A percentile compares a stretch with the other conserved stretches of the same genome.
These are phyloP conservation scores for Grosmannia penicillata DNA, from an alignment of 2,329 filamentous ascomycete genomes.

Conservation along the genomic window DNA sequence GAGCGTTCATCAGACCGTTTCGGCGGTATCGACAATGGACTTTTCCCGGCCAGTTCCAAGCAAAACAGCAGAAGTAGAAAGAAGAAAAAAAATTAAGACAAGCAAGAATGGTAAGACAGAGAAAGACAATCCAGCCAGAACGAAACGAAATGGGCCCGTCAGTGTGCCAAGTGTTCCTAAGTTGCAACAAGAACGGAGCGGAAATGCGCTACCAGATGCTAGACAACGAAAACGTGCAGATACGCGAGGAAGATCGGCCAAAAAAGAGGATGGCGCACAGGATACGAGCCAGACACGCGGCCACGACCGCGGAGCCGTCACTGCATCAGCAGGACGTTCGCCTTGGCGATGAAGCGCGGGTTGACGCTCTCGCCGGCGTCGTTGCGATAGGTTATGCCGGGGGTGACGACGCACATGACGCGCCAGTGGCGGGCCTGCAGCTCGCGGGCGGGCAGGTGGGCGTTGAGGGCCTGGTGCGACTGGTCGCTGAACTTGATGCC, in stretches of 20 bases:
- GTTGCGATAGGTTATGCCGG: constrained; percentile 37
- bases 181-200: background rate
- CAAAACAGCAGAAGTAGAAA: background rate
- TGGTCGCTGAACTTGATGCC: constrained; percentile 31
- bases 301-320: background rate
- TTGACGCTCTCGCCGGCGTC: constrained; percentile 30
- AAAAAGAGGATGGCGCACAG: no score
- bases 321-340: constrained; percentile 33
- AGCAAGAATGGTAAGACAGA: background rate
- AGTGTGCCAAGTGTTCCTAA: background rate
- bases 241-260: no score
- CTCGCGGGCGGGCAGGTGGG: constrained; percentile 22
- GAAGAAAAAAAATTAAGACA: background rate
- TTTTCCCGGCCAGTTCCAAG: background rate
- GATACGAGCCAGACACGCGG: no score
- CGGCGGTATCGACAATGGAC: background rate
- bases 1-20: no score
- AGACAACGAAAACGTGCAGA: no score
- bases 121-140: background rate
- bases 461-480: constrained; percentile 31
- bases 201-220: no score
- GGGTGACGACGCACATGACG: constrained; percentile 38
- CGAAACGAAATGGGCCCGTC: background rate
- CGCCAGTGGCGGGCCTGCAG: constrained; percentile 36
- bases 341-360: constrained; percentile 27